Conservation (phyloP, 148 eudicot genomes). For the Mesembryanthemum crystallinum region DNA sequence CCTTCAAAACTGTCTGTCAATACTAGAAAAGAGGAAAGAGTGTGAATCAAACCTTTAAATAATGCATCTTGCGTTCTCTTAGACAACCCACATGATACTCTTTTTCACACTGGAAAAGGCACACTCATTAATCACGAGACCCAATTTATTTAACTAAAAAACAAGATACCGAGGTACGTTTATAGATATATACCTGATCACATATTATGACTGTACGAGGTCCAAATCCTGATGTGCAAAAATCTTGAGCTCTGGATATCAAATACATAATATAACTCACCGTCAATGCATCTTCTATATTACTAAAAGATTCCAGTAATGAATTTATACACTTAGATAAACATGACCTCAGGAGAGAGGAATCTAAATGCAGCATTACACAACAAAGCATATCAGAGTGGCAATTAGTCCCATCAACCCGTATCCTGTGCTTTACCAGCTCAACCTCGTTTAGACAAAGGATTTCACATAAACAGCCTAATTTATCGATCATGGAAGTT, state of each 20-base stretch:
- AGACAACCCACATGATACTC: slow-evolving; percentile 84
- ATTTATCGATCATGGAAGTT: background rate
- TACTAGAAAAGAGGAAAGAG: background rate
- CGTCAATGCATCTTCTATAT: background rate
- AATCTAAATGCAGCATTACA: background rate
- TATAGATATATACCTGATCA: slow-evolving; percentile 58
- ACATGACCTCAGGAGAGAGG: background rate
- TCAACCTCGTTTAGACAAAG: background rate
- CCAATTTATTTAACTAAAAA: background rate
- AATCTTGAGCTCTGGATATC: slow-evolving; percentile 68
- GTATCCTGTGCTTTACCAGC: background rate
- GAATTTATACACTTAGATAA: too few species aligned
- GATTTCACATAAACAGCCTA: background rate
- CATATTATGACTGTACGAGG: slow-evolving; percentile 73
- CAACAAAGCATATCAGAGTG: background rate
- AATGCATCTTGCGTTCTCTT: slow-evolving; percentile 50
- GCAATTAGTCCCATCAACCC: background rate
- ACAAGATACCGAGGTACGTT: background rate
- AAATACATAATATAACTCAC: background rate
- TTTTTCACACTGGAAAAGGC: slow-evolving; percentile 60
- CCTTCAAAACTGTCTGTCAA: background rate
- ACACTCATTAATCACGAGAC: background rate
- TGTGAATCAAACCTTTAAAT: slow-evolving; percentile 45
- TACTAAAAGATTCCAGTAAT: background rate
- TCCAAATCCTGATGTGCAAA: slow-evolving; percentile 57